Evolutionary conservation across 192 early-diverging fungal genomes (phyloP).

Genomic region (Piromyces sp.): DNA sequence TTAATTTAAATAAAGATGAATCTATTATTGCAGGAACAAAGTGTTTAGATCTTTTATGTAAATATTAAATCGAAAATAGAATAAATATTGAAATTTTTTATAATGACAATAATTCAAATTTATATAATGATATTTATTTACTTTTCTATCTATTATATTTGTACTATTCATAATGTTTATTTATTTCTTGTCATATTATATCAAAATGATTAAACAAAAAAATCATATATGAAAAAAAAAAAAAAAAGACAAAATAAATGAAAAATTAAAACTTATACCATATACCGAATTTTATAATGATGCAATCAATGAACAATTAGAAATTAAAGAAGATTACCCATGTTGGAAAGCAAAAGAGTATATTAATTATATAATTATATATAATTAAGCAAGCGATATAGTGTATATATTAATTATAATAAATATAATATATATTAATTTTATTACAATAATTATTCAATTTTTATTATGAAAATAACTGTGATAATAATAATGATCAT

Average conservation of each 20-base stretch:
- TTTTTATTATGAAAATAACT: too few relatives aligned
- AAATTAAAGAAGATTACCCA: conserved; percentile 61
- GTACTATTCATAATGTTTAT: too few relatives aligned
- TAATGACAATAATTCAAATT: too few relatives aligned
- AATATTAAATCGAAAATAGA: neutral
- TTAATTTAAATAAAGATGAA: neutral
- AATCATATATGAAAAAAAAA: too few relatives aligned
- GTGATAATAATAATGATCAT: neutral
- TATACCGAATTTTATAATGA: conserved; percentile 55
- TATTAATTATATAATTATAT: neutral
- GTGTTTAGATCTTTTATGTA: neutral
- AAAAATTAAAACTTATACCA: conserved; percentile 26
- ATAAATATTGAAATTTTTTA: neutral
- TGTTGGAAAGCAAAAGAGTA: conserved; percentile 41
- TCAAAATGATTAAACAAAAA: too few relatives aligned
- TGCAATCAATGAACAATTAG: conserved; percentile 45
- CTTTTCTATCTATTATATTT: too few relatives aligned
- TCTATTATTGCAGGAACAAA: neutral
- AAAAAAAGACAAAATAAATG: conserved; percentile 33
- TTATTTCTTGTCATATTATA: too few relatives aligned
- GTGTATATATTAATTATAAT: too few relatives aligned
- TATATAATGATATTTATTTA: too few relatives aligned
- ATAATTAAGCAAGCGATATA: neutral
- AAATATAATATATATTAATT: too few relatives aligned
- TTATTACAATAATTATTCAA: too few relatives aligned